Base-by-base conservation (phyloP, 148 eudicot genomes). In the Cornus controversa region DNA sequence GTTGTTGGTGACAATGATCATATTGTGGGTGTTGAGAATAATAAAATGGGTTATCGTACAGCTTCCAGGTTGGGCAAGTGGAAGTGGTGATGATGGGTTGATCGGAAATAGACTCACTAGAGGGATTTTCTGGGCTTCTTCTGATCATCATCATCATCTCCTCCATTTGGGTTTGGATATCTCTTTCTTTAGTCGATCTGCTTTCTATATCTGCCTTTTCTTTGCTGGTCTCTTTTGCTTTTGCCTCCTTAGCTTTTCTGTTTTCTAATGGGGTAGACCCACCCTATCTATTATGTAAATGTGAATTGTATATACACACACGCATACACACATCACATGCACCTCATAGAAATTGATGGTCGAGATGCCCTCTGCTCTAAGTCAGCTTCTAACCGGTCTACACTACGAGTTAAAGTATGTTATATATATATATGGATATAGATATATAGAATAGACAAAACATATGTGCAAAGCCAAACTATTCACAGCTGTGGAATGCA, bases 1-100 rank as follows among this genome's bases (percentile, higher is more conserved):
- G 67, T 15, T 69, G 63, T 31, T 70, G 81, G 14, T 20, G 70
- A 23, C 64, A 54, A 66, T 81, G 80, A 34, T 79, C 81, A 65
- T 73, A 54, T 16, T 70, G 70, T 58, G 74, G 78, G 40, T 80
- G 80, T 8, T 77, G 79, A 67, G 85, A 66, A 40, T 53, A 74
- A 78, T 84, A 92, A 83, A 85, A 86, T 60, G 97, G 97, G 79
- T 92, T 92, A 29, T 89, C 85, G 82, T 92, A 92, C 60, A 87
- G 78, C 71, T 90, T 92, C 97, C 97, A 92, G 84, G 85, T 86
- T 85, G 92, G 86, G 80, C 69, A 76, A 73, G 75, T 77, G 71
- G 88, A 71, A 65, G 75, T 71, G 50, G 69, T 84, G 75, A 73
- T 80, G 71, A 80, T 74, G 47, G 80, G 71, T 24, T 73, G 67